phyloP scores from a whole-genome alignment of 2,329 filamentous ascomycete species.

The Neonectria coccinea region DNA sequence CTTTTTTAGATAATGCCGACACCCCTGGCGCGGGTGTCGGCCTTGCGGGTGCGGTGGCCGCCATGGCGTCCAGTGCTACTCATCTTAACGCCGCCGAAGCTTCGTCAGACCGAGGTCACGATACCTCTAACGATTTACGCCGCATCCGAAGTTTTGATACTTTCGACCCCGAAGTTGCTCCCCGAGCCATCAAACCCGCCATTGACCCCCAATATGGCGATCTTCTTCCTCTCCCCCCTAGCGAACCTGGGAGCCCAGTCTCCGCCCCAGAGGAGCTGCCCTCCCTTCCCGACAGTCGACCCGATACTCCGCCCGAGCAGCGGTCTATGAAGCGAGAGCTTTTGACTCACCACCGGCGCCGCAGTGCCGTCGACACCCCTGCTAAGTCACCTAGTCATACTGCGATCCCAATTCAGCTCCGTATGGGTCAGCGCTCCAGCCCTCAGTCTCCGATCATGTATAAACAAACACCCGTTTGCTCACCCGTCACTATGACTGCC shows the following conservation, averaged over 20 bases:
- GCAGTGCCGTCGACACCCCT: conserved; percentile 61
- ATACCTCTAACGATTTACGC: conserved; percentile 41
- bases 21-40: conserved; percentile 78
- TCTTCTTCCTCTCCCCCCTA: conserved; percentile 72
- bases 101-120: conserved; percentile 54
- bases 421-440: conserved; percentile 60
- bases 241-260: conserved; percentile 64
- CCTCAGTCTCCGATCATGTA: conserved; percentile 57
- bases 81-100: conserved; percentile 61
- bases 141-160: conserved; percentile 49
- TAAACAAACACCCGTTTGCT: conserved; percentile 54
- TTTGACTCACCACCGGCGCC: conserved; percentile 59
- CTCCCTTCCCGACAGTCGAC: conserved; percentile 69
- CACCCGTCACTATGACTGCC: conserved; percentile 48
- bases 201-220: conserved; percentile 76
- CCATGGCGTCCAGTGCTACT: conserved; percentile 54
- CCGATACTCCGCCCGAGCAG: conserved; percentile 66
- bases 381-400: conserved; percentile 66
- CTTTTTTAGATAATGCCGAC: conserved; percentile 81
- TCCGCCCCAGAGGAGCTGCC: conserved; percentile 58
- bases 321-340: conserved; percentile 55
- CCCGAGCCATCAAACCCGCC: conserved; percentile 70
- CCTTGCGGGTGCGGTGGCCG: conserved; percentile 64
- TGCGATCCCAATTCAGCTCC: conserved; percentile 68
- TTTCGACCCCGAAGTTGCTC: conserved; percentile 69